Base-by-base conservation (phyloP, 768 basidiomycete species). In the Kwoniella dendrophila region DNA sequence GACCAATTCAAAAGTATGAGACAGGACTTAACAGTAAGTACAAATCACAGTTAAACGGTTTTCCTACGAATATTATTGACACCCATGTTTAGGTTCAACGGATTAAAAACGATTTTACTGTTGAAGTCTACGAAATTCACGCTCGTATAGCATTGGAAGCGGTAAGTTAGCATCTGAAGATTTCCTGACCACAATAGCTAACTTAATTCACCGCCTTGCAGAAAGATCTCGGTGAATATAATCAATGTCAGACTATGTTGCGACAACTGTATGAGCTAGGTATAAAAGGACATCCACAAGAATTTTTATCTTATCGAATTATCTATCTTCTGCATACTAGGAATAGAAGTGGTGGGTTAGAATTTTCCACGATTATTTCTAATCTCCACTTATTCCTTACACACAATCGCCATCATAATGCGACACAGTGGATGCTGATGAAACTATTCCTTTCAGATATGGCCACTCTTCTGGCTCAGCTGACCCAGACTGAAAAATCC, bases 151-250 rank as follows among this genome's bases (percentile, higher is more conserved):
- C 96, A 44, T 82, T 99, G 40, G 91, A 94, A 84, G 87, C 86
- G 71, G 92, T 92, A 80, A 60, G 86, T 80, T 45, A 33, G n/a
- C 16, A 52, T 10, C 52, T 41, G 27, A 0, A n/a, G 16, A 8
- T 41, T 14, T 59, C 22, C 18, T n/a, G n/a, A n/a, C n/a, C n/a
- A n/a, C n/a, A n/a, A n/a, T n/a, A n/a, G n/a, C n/a, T n/a, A n/a
- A n/a, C 47, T 50, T 4, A 58, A 7, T 11, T 26, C 12, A n/a
- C 38, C 49, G 44, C 40, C 18, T 50, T 59, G 14, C 80, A 99
- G 95, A 86, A 84, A 74, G 96, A 99, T 79, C 90, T 99, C 84
- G 93, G 96, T 68, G 96, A 99, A 85, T 98, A 95, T 78, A 98
- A 96, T 79, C 90, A 94, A 79, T 99, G 96, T 80, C 93, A 97